Evolutionary conservation across 257 asterid species (phyloP).

Genomic region (Penstemon eatonii): DNA sequence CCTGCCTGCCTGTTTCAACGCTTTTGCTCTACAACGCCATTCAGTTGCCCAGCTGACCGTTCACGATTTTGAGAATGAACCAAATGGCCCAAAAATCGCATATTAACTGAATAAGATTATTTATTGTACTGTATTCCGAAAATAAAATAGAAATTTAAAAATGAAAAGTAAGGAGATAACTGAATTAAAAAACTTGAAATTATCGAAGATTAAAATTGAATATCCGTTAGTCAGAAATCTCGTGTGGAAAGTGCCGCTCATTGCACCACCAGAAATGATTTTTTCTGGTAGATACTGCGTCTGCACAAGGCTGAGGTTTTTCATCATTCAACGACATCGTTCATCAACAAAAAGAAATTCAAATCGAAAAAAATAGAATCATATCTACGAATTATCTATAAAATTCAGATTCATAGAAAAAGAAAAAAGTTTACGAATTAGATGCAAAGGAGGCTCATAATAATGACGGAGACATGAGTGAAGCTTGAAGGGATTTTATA

Average conservation of each 20-base stretch:
- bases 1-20: too few species aligned
- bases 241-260: conserved; percentile 72
- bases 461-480: not conserved
- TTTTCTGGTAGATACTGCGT: conserved; percentile 42
- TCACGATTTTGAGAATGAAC: too few species aligned
- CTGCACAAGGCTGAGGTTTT: conserved; percentile 44
- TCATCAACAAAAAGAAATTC: not conserved
- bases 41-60: too few species aligned
- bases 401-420: too few species aligned
- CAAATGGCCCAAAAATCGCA: too few species aligned
- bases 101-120: too few species aligned
- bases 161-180: not conserved
- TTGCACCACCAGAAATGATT: conserved; percentile 33
- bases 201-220: not conserved
- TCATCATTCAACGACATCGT: conserved; percentile 34
- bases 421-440: not conserved
- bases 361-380: not conserved
- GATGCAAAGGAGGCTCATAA: not conserved
- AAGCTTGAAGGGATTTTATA: conserved; percentile 2
- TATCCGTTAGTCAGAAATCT: conserved; percentile 44
- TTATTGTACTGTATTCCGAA: not conserved
- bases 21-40: too few species aligned
- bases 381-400: not conserved
- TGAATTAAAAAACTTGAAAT: not conserved
- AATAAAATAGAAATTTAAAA: not conserved